Evolutionary conservation across 2,329 filamentous ascomycete genomes (phyloP).

Genomic region (Diaporthe vaccinii): DNA sequence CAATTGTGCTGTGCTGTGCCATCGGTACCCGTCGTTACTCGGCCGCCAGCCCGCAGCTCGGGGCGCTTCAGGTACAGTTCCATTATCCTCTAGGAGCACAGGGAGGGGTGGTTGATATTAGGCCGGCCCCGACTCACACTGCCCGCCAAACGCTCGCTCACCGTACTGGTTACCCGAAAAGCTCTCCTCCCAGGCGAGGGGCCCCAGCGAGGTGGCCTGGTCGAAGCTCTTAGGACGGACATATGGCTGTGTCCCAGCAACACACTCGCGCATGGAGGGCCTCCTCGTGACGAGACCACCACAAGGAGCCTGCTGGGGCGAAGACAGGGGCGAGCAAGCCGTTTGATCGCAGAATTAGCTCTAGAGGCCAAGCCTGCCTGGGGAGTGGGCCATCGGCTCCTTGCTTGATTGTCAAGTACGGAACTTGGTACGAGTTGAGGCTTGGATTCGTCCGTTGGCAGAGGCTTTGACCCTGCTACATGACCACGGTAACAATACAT

Average conservation of each 20-base stretch:
- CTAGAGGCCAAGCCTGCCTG: constrained; percentile 20
- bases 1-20: constrained; percentile 28
- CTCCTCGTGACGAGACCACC: background rate
- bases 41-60: constrained; percentile 30
- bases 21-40: constrained; percentile 36
- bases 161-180: background rate
- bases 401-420: constrained; percentile 42
- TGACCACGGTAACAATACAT: constrained; percentile 33
- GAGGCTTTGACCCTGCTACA: constrained; percentile 34
- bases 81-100: constrained; percentile 30
- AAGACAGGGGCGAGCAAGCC: constrained; percentile 12
- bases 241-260: constrained; percentile 7
- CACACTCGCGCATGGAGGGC: constrained; percentile 1
- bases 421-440: constrained; percentile 29
- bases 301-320: background rate
- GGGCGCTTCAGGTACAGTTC: constrained; percentile 36
- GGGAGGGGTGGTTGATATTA: constrained; percentile 36
- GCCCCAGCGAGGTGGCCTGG: background rate
- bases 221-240: background rate
- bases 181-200: background rate
- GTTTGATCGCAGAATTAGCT: constrained; percentile 32
- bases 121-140: background rate
- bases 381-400: constrained; percentile 33
- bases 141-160: constrained; percentile 1
- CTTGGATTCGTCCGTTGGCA: constrained; percentile 31